phyloP scores from a whole-genome alignment of 1,284 basidiomycete genomes.

The Trichosporon sp. region DNA sequence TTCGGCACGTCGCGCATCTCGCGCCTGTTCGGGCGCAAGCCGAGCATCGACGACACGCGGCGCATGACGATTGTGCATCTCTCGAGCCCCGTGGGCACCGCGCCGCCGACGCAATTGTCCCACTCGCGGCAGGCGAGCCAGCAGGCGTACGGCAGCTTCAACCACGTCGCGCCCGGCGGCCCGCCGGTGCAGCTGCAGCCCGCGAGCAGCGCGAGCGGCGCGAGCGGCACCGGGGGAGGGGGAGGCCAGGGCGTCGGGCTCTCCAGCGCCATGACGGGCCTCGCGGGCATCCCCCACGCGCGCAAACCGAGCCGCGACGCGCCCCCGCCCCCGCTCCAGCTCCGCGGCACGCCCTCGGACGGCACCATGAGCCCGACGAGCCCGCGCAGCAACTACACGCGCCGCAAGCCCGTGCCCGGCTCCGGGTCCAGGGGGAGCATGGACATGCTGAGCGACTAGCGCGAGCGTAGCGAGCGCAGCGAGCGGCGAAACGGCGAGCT shows the following conservation, averaged over 20 bases:
- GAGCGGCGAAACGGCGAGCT: no score
- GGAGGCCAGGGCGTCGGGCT: neutral
- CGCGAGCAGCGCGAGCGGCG: neutral
- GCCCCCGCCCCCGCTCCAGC: constrained; percentile 13
- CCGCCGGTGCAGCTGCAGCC: neutral
- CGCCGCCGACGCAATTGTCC: constrained; percentile 3
- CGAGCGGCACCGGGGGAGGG: neutral
- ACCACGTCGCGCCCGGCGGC: neutral
- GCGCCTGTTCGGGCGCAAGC: neutral
- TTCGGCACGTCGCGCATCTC: neutral
- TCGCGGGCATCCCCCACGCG: neutral
- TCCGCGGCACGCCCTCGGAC: constrained; percentile 1
- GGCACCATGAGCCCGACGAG: constrained; percentile 12
- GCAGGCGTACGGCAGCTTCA: neutral
- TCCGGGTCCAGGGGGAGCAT: neutral
- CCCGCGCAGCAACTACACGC: constrained; percentile 14
- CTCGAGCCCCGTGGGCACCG: constrained; percentile 15
- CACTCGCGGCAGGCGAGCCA: neutral
- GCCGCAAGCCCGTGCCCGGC: constrained; percentile 28
- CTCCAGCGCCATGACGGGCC: neutral
- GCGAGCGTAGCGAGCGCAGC: no score
- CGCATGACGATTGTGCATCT: constrained; percentile 17
- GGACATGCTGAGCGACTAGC: neutral
- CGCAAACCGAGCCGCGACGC: neutral
- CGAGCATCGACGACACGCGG: constrained; percentile 5